A percentile compares a stretch with the other conserved stretches of the same genome.
phyloP scores from a whole-genome alignment of 352 stramenopile species.

The Phytopythium vexans region DNA sequence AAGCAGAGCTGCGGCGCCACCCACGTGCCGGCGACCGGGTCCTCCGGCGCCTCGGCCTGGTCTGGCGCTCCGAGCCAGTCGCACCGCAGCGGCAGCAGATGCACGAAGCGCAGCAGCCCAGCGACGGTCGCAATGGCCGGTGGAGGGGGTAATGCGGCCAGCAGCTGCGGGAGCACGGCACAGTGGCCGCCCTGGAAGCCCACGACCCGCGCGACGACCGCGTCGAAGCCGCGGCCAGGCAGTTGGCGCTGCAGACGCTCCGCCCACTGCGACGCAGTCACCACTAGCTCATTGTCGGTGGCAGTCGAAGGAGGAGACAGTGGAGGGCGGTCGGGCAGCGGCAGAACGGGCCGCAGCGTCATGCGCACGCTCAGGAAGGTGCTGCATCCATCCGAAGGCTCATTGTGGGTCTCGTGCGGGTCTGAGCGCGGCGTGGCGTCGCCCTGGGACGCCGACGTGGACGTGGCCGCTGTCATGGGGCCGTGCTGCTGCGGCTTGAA shows the following conservation, averaged over 20 bases:
- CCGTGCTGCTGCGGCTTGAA: conserved; percentile 4
- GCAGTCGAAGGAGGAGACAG: too few species aligned
- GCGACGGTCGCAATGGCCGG: conserved; percentile 22
- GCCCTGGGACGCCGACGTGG: conserved; percentile 5
- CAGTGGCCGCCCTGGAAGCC: too few species aligned
- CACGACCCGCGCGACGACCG: too few species aligned
- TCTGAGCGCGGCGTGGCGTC: conserved; percentile 4
- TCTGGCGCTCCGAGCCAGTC: conserved; percentile 60
- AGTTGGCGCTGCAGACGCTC: too few species aligned
- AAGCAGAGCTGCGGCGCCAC: conserved; percentile 90
- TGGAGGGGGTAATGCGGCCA: conserved; percentile 75
- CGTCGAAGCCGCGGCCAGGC: too few species aligned
- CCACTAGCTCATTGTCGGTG: too few species aligned
- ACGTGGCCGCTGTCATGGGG: conserved; percentile 8
- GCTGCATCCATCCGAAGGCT: too few species aligned
- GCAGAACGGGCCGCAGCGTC: too few species aligned
- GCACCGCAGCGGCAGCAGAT: conserved; percentile 89
- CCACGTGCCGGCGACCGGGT: conserved; percentile 79
- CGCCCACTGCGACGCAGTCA: too few species aligned
- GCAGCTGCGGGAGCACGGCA: conserved; percentile 64
- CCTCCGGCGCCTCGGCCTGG: conserved; percentile 42
- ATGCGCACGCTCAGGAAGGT: too few species aligned
- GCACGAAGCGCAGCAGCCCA: conserved; percentile 85
- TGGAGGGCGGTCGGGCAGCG: too few species aligned
- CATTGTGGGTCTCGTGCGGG: too few species aligned